Conservation (phyloP, 2,329 filamentous ascomycete species). For the Diaporthe ilicicola region DNA sequence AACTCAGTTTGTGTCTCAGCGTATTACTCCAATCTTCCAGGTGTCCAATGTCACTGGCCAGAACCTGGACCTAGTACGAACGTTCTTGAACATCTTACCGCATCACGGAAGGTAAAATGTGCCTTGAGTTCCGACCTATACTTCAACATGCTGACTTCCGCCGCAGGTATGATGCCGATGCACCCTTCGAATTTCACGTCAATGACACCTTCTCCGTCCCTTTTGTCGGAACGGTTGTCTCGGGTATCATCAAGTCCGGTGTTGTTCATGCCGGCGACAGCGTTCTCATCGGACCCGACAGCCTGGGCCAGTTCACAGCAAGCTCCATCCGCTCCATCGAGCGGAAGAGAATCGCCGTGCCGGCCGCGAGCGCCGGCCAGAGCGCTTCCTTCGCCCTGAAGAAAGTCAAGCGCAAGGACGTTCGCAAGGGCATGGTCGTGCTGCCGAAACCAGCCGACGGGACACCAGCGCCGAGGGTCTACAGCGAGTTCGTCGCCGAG, state of each 20-base stretch:
- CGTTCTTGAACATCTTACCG: constrained; percentile 93
- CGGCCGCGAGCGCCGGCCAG: constrained; percentile 88
- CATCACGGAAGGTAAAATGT: constrained; percentile 73
- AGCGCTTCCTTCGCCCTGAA: constrained; percentile 92
- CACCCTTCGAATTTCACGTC: constrained; percentile 92
- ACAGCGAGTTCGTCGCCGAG: constrained; percentile 81
- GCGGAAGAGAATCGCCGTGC: constrained; percentile 88
- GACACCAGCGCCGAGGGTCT: constrained; percentile 74
- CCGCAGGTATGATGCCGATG: constrained; percentile 79
- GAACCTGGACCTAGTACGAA: constrained; percentile 87
- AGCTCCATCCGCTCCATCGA: constrained; percentile 94
- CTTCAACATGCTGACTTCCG: not conserved
- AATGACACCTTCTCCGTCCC: constrained; percentile 99
- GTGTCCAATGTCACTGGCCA: constrained; percentile 97
- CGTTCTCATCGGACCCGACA: constrained; percentile 89
- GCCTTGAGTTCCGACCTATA: not conserved
- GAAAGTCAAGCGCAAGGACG: constrained; percentile 86
- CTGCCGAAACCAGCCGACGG: constrained; percentile 79
- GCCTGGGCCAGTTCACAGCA: constrained; percentile 85
- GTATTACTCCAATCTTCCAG: constrained; percentile 97
- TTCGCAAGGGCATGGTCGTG: constrained; percentile 98
- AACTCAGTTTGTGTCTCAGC: constrained; percentile 92
- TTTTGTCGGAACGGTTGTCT: constrained; percentile 95
- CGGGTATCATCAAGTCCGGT: constrained; percentile 88
- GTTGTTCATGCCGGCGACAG: constrained; percentile 90